phyloP scores from a whole-genome alignment of 2,329 filamentous ascomycete genomes.

The Diaporthe sp. region DNA sequence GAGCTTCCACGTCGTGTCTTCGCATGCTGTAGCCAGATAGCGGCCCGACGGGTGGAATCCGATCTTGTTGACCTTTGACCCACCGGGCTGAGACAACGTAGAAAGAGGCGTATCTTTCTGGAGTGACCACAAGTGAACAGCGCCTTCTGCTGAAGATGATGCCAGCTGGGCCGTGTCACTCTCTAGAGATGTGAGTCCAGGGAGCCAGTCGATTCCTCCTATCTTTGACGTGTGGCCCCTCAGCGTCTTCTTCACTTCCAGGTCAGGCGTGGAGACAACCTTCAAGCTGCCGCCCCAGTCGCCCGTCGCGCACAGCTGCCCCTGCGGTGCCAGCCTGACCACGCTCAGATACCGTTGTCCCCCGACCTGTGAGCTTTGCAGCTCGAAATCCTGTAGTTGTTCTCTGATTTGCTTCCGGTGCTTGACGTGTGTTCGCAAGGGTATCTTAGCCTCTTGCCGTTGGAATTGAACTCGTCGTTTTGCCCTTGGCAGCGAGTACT shows the following conservation, averaged over 20 bases:
- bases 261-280: conserved; percentile 84
- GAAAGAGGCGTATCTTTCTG: conserved; percentile 84
- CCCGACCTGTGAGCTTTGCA: conserved; percentile 94
- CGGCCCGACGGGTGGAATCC: conserved; percentile 94
- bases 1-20: conserved; percentile 95
- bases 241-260: conserved; percentile 82
- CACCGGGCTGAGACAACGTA: conserved; percentile 37
- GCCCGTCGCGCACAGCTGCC: conserved; percentile 86
- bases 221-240: conserved; percentile 91
- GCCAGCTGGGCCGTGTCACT: conserved; percentile 85
- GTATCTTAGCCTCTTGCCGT: conserved; percentile 84
- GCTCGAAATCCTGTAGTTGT: conserved; percentile 83
- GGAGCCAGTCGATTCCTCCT: conserved; percentile 91
- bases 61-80: conserved; percentile 86
- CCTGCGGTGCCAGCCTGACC: conserved; percentile 89
- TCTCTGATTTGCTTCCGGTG: conserved; percentile 93
- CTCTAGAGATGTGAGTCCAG: conserved; percentile 81
- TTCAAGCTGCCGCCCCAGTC: conserved; percentile 95
- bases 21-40: conserved; percentile 93
- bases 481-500: conserved; percentile 86
- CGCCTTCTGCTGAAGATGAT: conserved; percentile 89
- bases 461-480: conserved; percentile 83
- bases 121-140: conserved; percentile 91
- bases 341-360: conserved; percentile 93
- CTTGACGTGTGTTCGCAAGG: conserved; percentile 90